Evolutionary conservation across 495 filamentous ascomycete genomes (phyloP), one percentile per base, ranked within the genome.

Genomic region (Talaromyces thailandensis): DNA sequence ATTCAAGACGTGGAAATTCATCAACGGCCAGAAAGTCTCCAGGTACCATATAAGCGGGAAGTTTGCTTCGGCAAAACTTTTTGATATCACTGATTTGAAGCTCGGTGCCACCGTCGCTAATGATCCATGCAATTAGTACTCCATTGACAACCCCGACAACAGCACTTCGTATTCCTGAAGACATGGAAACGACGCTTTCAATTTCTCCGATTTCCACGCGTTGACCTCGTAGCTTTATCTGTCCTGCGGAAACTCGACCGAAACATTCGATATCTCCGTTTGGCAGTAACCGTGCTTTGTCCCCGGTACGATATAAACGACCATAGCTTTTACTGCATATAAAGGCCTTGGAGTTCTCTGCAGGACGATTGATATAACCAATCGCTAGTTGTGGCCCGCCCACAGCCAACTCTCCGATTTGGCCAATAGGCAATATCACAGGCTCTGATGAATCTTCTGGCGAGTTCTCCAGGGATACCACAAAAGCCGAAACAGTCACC

Each of bases 191-290:
- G 16, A 83, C 84, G 60, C 89, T 82, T 66, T 96, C 92, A 12
- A 94, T 80, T 68, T 95, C 91, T 1, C 90, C 91, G 1, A 96
- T 83, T 66, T 96, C 91, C 28, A 96, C 79, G 53, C 91, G 76
- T 69, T 93, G 91, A 2, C 91, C 91, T 24, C 89, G 80, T 6
- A 96, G 74, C 67, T 96, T 96, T 16, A 96, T 84, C 69, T 96
- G 91, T 3, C 89, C 89, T 21, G 81, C 81, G 7, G 79, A 76
- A 21, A 96, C 87, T 25, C 92, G 84, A 0, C 92, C 92, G 24
- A 92, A 78, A 68, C 87, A 93, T 67, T 95, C 89, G n/a, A 96
- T 79, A 0, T 80, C 81, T 0, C 91, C 90, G 56, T 85, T 78
- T 0, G 78, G 70, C 9, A 84, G 72, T 43, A 94, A 81, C 21